Base-by-base conservation (phyloP, 2,329 filamentous ascomycete species). In the Venturia effusa region DNA sequence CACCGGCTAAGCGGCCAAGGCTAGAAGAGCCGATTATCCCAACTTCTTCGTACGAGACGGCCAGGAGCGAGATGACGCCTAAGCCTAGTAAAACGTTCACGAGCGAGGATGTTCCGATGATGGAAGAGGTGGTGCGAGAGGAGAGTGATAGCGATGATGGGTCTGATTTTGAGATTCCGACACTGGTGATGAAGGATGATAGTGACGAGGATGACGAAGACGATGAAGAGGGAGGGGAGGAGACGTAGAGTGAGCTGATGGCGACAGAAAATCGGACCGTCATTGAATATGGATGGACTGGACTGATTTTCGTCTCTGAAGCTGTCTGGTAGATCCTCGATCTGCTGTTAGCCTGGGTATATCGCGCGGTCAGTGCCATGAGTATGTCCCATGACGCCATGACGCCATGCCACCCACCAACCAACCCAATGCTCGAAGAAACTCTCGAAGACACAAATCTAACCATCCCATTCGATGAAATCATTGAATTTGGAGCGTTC, bases 111-210 rank as follows among this genome's bases (percentile, higher is more conserved):
- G 24, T 37, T 54, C 10, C 10, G 4, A n/a, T 48, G 39, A n/a
- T 6, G 7, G 19, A 15, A 13, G 27, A 15, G 19, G 13, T 22
- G 17, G 30, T 24, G 17, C 32, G 22, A 34, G 37, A 30, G 17
- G 30, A 15, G 40, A 59, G 62, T 54, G 63, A 62, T 43, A 62
- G 59, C 39, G 63, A 64, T 57, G 63, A 64, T 40, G 63, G 59
- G 27, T 63, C 59, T 13, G 63, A 62, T 57, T 64, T 64, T 51
- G 63, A 64, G 37, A 55, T 64, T 27, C 63, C 63, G n/a, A 24
- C 57, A 11, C 34, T 64, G 43, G 40, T 54, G 15, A 41, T 64
- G 63, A 22, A 22, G 55, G 45, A 15, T 15, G 54, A 32, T 39
- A 22, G 15, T 51, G 62, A 64, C 1, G 54, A 64, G 5, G 62